Evolutionary conservation across 495 filamentous ascomycete species (phyloP), one percentile per base, ranked within the genome.

Genomic region (Alectoria sarmentosa): DNA sequence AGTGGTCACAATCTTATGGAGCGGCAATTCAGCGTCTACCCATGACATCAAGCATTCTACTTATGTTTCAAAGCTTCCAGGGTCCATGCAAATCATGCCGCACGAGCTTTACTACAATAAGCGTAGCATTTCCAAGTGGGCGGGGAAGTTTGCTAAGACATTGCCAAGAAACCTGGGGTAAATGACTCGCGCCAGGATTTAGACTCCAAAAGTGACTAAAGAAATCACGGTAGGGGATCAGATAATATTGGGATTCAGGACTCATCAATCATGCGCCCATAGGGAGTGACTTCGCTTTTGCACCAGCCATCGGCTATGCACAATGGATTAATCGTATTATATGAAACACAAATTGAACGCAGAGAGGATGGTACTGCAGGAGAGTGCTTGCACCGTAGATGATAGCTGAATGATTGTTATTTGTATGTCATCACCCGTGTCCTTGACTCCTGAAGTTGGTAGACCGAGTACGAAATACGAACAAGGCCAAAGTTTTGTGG

Each of bases 201-300:
- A n/a, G n/a, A n/a, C n/a, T n/a, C n/a, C n/a, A n/a, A n/a, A n/a
- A 38, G 37, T 38, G 37, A 38, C 48, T 49, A 26, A 3, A 26
- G 23, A 10, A 52, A 54, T 54, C 26, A 30, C 28, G 26, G 49
- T 30, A 14, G 14, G 49, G 52, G 52, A 36, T 54, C 49, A 32
- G 19, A 34, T 55, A 8, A 64, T 60, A 48, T 37, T 37, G 36
- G 36, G 36, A 8, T 26, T 21, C 17, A 56, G 23, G n/a, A 7
- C 17, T 23, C n/a, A 55, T 46, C 9, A 36, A 64, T 64, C 62
- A 64, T 64, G 62, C 62, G 62, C 39, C 38, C 54, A 23, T 26
- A 42, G 17, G 42, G 38, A n/a, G 32, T 64, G 62, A 63, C 52
- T 44, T 23, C 23, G 38, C n/a, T 58, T 6, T 30, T 32, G 9